Percentiles rank a stretch among this genome's conserved stretches.
These are phyloP conservation scores for Aspergillus sp. DNA, from an alignment of 2,329 filamentous ascomycete genomes.

Conservation along the genomic window DNA sequence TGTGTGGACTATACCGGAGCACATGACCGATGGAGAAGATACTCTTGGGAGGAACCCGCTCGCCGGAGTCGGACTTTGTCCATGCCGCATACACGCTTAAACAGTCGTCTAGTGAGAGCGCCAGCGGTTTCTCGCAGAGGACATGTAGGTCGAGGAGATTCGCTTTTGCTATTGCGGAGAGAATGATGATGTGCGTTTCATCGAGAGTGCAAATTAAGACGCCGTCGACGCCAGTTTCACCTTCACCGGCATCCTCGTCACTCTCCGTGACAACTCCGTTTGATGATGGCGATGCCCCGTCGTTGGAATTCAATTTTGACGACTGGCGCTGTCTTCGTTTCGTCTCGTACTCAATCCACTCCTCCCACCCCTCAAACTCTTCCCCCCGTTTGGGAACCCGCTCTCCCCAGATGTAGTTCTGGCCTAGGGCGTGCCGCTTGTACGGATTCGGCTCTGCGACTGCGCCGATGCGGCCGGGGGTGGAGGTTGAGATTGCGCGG, in stretches of 20 bases:
- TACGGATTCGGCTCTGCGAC: conserved; percentile 79
- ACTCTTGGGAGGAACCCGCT: conserved; percentile 21
- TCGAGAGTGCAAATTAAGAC: conserved; percentile 77
- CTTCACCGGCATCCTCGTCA: not conserved
- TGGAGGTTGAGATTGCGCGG: conserved; percentile 62
- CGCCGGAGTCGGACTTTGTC: conserved; percentile 14
- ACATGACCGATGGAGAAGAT: conserved; percentile 95
- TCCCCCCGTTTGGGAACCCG: conserved; percentile 32
- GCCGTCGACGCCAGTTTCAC: conserved; percentile 57
- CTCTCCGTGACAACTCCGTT: not conserved
- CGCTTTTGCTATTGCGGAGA: conserved; percentile 66
- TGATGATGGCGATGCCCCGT: not conserved
- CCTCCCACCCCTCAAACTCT: conserved; percentile 70
- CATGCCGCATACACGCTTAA: conserved; percentile 61
- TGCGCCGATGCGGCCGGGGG: conserved; percentile 67
- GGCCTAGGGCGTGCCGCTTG: conserved; percentile 71
- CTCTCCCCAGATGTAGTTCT: conserved; percentile 69
- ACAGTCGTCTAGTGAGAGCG: conserved; percentile 75
- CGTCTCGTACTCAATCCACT: conserved; percentile 58
- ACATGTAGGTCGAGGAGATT: conserved; percentile 65
- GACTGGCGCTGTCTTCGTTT: not conserved
- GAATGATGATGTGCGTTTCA: conserved; percentile 80
- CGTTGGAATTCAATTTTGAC: not conserved
- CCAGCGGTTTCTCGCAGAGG: conserved; percentile 93
- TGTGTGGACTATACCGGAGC: conserved; percentile 88